Percentiles rank a stretch among this genome's conserved stretches.
Evolutionary conservation across 768 basidiomycete species (phyloP).

Genomic region (Rhizopogon vesiculosus): DNA sequence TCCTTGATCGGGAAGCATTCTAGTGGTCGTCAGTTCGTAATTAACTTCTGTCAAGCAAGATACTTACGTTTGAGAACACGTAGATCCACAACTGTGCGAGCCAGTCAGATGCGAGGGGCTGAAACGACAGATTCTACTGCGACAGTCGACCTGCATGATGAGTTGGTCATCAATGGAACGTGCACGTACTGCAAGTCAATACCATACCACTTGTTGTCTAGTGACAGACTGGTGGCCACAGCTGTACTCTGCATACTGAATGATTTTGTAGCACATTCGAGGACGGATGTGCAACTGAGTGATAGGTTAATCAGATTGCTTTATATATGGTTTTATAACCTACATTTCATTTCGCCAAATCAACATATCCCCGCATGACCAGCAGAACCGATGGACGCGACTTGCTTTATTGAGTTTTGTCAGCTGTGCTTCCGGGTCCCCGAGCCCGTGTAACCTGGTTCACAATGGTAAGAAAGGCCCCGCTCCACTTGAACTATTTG

Average conservation of each 20-base stretch:
- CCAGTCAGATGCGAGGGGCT: slow-evolving; percentile 31
- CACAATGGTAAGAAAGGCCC: neutral
- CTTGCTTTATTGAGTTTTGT: neutral
- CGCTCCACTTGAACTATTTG: neutral
- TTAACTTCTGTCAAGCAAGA: neutral
- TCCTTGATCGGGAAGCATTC: slow-evolving; percentile 24
- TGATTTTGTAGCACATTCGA: slow-evolving; percentile 31
- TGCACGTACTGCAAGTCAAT: neutral
- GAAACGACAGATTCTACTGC: slow-evolving; percentile 30
- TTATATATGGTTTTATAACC: neutral
- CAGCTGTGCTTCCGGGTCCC: neutral
- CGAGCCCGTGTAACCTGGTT: neutral
- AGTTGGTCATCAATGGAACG: neutral
- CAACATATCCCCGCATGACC: neutral
- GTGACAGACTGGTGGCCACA: slow-evolving; percentile 28
- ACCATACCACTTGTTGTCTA: slow-evolving; percentile 31
- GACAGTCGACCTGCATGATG: slow-evolving; percentile 44
- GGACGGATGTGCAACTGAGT: neutral
- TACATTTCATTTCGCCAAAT: neutral
- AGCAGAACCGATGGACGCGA: neutral
- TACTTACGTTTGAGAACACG: slow-evolving; percentile 35
- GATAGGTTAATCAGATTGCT: neutral
- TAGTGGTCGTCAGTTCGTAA: slow-evolving; percentile 8
- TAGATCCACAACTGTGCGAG: slow-evolving; percentile 32
- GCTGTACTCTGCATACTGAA: slow-evolving; percentile 25